Base-by-base conservation (phyloP, 257 asterid species). In the Nicotiana attenuata region DNA sequence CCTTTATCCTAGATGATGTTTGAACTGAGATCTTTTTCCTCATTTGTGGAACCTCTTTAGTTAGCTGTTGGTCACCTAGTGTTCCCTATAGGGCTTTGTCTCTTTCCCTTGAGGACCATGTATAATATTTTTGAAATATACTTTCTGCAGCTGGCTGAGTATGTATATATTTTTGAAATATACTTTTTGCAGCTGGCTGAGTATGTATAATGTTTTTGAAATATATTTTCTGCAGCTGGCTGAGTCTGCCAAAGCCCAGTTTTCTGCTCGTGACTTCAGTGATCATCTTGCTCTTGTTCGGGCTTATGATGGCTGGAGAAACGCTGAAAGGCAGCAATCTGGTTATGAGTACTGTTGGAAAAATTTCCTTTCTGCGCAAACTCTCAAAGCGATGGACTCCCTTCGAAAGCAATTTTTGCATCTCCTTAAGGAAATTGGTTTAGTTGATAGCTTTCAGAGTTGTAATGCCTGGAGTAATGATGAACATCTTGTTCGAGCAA, bases 291-390 rank as follows among this genome's bases (percentile, higher is more conserved):
- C 97, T 82, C 84, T 93, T 50, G 87, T 91, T 76, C 94, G 97
- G 81, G 98, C 98, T 69, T 94, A 87, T 88, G 94, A 94, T 11
- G 98, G 98, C 53, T 94, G 98, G 98, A 94, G 87, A 89, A 90
- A 89, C 67, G 98, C 98, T 78, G 98, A 94, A 83, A 92, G 87
- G 79, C 77, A 86, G 85, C 96, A 87, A 84, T 82, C 84, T 80
- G 96, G 94, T 78, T 77, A 91, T 85, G 98, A 94, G 82, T 94
- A 93, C 88, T 94, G 98, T 79, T 93, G 97, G 97, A 90, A 89
- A 85, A 94, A 94, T 88, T 94, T 94, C 63, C 98, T 94, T 71
- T 94, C 98, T 81, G 81, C 90, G n/a, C 97, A 93, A 86, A 94
- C 97, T 83, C 90, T 94, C 47, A 93, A 81, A 90, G 98, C 97